A percentile compares a stretch with the other conserved stretches of the same genome.
Conservation (phyloP, 2,329 filamentous ascomycete genomes). For the Penicillium sp. region DNA sequence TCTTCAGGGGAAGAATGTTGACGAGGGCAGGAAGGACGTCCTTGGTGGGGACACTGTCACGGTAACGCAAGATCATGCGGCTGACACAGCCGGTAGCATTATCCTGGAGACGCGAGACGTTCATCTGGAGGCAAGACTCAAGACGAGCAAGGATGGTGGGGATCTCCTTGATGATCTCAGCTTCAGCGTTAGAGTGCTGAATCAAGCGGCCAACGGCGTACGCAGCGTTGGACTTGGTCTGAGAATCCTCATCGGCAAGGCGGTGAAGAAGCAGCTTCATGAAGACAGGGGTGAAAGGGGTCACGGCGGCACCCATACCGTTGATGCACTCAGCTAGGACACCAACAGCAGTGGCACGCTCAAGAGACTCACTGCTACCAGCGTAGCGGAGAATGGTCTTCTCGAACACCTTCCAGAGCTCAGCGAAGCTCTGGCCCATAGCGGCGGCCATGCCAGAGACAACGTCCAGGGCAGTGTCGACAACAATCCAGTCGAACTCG, state of each 20-base stretch:
- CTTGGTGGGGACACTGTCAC: slow-evolving; percentile 73
- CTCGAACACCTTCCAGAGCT: slow-evolving; percentile 95
- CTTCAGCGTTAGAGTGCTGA: slow-evolving; percentile 71
- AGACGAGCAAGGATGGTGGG: slow-evolving; percentile 77
- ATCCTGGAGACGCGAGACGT: slow-evolving; percentile 79
- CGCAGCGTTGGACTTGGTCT: slow-evolving; percentile 92
- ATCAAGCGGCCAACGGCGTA: slow-evolving; percentile 86
- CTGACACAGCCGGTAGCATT: slow-evolving; percentile 90
- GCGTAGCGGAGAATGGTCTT: slow-evolving; percentile 86
- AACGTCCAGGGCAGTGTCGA: slow-evolving; percentile 91
- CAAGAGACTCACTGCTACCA: slow-evolving; percentile 77
- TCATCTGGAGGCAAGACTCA: slow-evolving; percentile 75
- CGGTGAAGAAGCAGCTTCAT: slow-evolving; percentile 81
- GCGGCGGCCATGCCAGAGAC: slow-evolving; percentile 79
- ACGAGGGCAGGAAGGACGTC: slow-evolving; percentile 81
- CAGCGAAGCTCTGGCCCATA: slow-evolving; percentile 74
- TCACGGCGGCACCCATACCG: slow-evolving; percentile 77
- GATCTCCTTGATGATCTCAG: slow-evolving; percentile 72
- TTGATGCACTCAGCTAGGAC: slow-evolving; percentile 88
- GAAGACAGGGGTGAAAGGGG: slow-evolving; percentile 73
- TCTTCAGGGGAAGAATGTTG: slow-evolving; percentile 76
- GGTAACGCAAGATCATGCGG: slow-evolving; percentile 87
- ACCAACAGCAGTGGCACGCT: slow-evolving; percentile 86
- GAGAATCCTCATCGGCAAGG: slow-evolving; percentile 81
- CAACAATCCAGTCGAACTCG: slow-evolving; percentile 95